A percentile compares a stretch with the other conserved stretches of the same genome.
Evolutionary conservation across 2,329 filamentous ascomycete genomes (phyloP).

Genomic region (Phyllosticta paracitricarpa): DNA sequence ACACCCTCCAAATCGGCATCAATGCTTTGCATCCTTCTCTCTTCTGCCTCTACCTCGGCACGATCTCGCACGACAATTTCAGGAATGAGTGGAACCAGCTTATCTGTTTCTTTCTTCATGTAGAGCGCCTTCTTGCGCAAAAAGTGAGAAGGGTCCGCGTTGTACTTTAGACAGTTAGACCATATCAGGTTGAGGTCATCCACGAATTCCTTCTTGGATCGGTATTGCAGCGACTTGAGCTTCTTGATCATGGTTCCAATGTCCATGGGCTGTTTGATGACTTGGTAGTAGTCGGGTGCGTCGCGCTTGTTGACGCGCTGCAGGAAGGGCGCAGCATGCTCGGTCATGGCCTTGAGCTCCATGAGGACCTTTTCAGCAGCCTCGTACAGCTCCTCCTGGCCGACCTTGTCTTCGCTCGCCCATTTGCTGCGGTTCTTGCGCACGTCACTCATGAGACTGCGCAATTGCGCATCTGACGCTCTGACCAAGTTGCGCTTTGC

Average conservation of each 20-base stretch:
- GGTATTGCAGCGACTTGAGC: slow-evolving; percentile 56
- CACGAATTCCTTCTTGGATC: slow-evolving; percentile 81
- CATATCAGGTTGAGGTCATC: slow-evolving; percentile 90
- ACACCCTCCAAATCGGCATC: slow-evolving; percentile 40
- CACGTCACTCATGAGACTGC: slow-evolving; percentile 91
- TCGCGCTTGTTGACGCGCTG: slow-evolving; percentile 94
- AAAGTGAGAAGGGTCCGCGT: slow-evolving; percentile 78
- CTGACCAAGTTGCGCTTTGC: slow-evolving; percentile 81
- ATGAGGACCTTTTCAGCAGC: slow-evolving; percentile 93
- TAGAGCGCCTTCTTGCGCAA: slow-evolving; percentile 86
- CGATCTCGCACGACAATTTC: slow-evolving; percentile 84
- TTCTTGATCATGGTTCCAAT: slow-evolving; percentile 98
- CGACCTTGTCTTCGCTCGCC: slow-evolving; percentile 95
- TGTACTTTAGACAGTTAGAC: slow-evolving; percentile 94
- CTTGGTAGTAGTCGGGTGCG: slow-evolving; percentile 85
- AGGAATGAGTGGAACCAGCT: slow-evolving; percentile 87
- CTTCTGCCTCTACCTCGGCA: slow-evolving; percentile 71
- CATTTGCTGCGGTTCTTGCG: slow-evolving; percentile 97
- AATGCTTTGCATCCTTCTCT: slow-evolving; percentile 66
- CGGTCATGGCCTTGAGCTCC: slow-evolving; percentile 92
- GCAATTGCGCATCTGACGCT: slow-evolving; percentile 85
- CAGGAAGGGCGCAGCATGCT: slow-evolving; percentile 93
- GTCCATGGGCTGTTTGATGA: slow-evolving; percentile 97
- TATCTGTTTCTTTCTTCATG: slow-evolving; percentile 97
- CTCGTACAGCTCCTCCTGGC: slow-evolving; percentile 96